These are phyloP conservation scores for Eremochloa ophiuroides DNA, from an alignment of 176 grass and related monocot species.

Conservation along the genomic window DNA sequence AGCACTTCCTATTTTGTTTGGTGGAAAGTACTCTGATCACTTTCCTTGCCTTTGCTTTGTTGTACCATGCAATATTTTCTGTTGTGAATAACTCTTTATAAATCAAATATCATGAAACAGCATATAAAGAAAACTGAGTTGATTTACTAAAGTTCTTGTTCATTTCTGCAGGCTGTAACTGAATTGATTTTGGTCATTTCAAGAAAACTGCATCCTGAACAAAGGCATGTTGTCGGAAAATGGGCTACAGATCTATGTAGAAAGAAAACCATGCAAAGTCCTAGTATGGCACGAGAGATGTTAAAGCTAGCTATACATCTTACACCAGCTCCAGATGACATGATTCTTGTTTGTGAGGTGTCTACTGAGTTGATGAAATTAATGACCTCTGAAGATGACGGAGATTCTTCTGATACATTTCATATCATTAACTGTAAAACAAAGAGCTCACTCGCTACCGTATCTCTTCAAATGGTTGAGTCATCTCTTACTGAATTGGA, in stretches of 20 bases:
- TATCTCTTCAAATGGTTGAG: conserved; percentile 62
- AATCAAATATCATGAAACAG: conserved; percentile 1
- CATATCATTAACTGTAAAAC: conserved; percentile 66
- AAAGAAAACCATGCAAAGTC: conserved; percentile 43
- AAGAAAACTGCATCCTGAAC: conserved; percentile 51
- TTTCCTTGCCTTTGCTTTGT: conserved; percentile 1
- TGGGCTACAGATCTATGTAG: conserved; percentile 48
- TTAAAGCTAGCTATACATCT: conserved; percentile 55
- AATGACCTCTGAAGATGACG: conserved; percentile 42
- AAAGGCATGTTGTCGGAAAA: conserved; percentile 52
- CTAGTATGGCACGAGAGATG: conserved; percentile 43
- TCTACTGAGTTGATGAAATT: conserved; percentile 45
- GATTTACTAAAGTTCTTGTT: conserved; percentile 19
- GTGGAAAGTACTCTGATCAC: background rate
- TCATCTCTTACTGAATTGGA: conserved; percentile 73
- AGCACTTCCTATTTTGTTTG: background rate
- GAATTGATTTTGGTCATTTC: conserved; percentile 60
- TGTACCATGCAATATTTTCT: background rate
- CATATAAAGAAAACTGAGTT: background rate
- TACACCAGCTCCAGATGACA: conserved; percentile 51
- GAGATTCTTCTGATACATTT: conserved; percentile 49
- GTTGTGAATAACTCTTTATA: background rate
- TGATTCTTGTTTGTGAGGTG: conserved; percentile 58
- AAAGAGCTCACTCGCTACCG: conserved; percentile 45
- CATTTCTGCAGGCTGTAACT: conserved; percentile 55